A percentile compares a stretch with the other conserved stretches of the same genome.
These are phyloP conservation scores for Calonectria fujianensis DNA, from an alignment of 2,329 filamentous ascomycete species.

Conservation along the genomic window DNA sequence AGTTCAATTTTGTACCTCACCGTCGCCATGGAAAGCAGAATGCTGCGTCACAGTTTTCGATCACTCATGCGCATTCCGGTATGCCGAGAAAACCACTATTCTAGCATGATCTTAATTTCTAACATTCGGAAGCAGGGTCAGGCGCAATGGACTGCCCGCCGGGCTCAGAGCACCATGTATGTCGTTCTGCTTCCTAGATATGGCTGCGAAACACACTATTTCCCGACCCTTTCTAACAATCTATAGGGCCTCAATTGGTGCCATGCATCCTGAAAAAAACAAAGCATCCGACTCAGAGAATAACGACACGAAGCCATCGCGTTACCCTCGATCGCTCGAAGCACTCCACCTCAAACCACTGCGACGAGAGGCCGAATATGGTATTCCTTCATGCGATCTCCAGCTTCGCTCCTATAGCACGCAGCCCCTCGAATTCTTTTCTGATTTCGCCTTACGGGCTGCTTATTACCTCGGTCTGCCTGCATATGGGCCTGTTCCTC, in stretches of 20 bases:
- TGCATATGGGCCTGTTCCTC: constrained; percentile 87
- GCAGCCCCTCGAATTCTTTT: constrained; percentile 94
- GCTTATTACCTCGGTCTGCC: constrained; percentile 95
- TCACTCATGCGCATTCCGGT: constrained; percentile 53
- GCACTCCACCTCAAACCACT: constrained; percentile 91
- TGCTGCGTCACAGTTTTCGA: constrained; percentile 57
- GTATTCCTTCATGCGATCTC: constrained; percentile 90
- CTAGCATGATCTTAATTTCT: constrained; percentile 31
- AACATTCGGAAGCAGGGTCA: constrained; percentile 45
- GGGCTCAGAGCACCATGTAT: constrained; percentile 55
- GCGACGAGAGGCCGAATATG: constrained; percentile 82
- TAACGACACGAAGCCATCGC: constrained; percentile 56
- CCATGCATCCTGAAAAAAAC: constrained; percentile 44
- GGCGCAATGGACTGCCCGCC: constrained; percentile 51
- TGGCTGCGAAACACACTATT: not conserved
- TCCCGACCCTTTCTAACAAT: constrained; percentile 17
- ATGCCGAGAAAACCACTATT: not conserved
- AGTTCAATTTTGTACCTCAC: constrained; percentile 50
- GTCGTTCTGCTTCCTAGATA: constrained; percentile 32
- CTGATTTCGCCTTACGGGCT: constrained; percentile 94
- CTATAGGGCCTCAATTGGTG: constrained; percentile 45
- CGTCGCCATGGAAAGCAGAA: constrained; percentile 51
- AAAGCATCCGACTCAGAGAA: constrained; percentile 17
- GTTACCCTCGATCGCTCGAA: constrained; percentile 87
- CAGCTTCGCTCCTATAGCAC: constrained; percentile 94